Evolutionary conservation across 1,284 basidiomycete genomes (phyloP).

Genomic region (Tausonia pullulans): DNA sequence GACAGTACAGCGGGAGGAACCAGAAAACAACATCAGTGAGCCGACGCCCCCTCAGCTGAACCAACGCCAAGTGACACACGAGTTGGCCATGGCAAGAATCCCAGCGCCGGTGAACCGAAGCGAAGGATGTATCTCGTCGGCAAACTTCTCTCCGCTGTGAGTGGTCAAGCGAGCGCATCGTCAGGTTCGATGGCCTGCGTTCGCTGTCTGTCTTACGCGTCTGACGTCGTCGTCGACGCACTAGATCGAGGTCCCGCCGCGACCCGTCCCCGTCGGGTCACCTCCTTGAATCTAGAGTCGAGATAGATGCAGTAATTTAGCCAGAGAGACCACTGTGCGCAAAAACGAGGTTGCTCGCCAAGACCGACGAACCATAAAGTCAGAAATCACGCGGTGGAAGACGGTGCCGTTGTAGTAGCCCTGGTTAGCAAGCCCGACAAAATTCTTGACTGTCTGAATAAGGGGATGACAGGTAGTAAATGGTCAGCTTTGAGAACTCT

Average conservation of each 20-base stretch:
- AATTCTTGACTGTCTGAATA: constrained; percentile 81
- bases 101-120: constrained; percentile 90
- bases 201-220: too few species aligned
- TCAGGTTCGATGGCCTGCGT: too few species aligned
- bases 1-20: not conserved
- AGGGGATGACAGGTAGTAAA: constrained; percentile 14
- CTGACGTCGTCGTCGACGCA: constrained; percentile 42
- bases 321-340: not conserved
- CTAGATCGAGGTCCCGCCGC: constrained; percentile 86
- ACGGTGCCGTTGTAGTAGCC: constrained; percentile 67
- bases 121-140: constrained; percentile 62
- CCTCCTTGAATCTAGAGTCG: constrained; percentile 94
- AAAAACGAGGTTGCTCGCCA: not conserved
- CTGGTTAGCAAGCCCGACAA: constrained; percentile 67
- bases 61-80: constrained; percentile 39
- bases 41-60: not conserved
- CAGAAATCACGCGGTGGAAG: constrained; percentile 81
- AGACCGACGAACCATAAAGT: constrained; percentile 33
- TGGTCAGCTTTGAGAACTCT: not conserved
- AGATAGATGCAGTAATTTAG: constrained; percentile 26
- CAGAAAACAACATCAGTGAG: not conserved
- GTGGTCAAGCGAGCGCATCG: too few species aligned
- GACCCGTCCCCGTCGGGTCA: constrained; percentile 87
- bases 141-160: constrained; percentile 19
- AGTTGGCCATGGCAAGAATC: constrained; percentile 92